Evolutionary conservation across 1,284 basidiomycete species (phyloP).

Genomic region (Kalmanozyma brasiliensis): DNA sequence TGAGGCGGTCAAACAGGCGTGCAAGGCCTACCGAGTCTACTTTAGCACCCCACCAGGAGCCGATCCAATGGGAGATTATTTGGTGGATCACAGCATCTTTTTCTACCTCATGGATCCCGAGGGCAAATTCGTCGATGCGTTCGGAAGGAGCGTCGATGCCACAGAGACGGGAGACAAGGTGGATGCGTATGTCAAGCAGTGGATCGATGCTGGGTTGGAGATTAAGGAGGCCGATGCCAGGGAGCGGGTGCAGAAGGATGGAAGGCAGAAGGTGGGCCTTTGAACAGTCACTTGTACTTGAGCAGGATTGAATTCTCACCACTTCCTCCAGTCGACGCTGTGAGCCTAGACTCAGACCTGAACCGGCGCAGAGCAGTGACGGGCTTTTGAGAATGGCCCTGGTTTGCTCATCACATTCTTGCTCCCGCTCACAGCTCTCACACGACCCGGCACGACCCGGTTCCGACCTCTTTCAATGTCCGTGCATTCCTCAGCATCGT

Average conservation of each 20-base stretch:
- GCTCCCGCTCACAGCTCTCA: too few relatives aligned
- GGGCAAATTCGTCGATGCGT: conserved; percentile 95
- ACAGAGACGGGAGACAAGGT: conserved; percentile 76
- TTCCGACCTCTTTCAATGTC: conserved; percentile 4
- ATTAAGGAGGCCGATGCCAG: conserved; percentile 72
- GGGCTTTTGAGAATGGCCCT: too few relatives aligned
- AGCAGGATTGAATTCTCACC: conserved; percentile 6
- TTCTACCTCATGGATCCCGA: conserved; percentile 97
- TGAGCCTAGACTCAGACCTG: too few relatives aligned
- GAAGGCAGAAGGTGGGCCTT: conserved; percentile 33
- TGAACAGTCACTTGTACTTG: not conserved
- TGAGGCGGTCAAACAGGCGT: conserved; percentile 83
- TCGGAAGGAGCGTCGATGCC: conserved; percentile 82
- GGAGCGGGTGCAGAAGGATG: conserved; percentile 73
- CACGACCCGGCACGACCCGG: too few relatives aligned
- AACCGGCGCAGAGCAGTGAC: too few relatives aligned
- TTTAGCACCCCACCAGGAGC: conserved; percentile 89
- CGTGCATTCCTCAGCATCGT: not conserved
- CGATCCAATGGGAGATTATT: conserved; percentile 82
- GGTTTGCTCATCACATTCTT: too few relatives aligned
- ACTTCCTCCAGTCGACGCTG: too few relatives aligned
- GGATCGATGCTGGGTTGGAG: conserved; percentile 67
- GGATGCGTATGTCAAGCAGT: conserved; percentile 71
- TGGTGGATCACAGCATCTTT: conserved; percentile 84
- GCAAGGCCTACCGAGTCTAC: conserved; percentile 96